Conservation (phyloP, 371 early-diverging fungal genomes). For the Lichtheimia ornata region DNA sequence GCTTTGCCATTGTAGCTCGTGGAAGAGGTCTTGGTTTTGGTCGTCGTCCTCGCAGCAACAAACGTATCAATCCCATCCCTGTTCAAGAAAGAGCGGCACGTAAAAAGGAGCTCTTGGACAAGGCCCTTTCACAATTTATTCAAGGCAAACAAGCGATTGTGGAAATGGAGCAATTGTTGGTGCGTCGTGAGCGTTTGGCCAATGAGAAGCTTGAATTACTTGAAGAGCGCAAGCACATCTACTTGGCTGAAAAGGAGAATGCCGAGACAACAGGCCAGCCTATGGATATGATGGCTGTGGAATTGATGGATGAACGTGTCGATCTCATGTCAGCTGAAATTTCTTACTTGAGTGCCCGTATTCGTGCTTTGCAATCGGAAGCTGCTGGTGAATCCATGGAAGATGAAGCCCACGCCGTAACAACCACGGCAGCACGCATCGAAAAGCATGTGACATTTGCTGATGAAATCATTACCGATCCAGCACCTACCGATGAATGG, state of each 20-base stretch:
- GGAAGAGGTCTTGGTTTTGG: conserved; percentile 31
- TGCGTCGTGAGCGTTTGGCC: conserved; percentile 59
- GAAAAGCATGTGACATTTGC: conserved; percentile 44
- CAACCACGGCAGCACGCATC: conserved; percentile 2
- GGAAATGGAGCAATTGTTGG: conserved; percentile 50
- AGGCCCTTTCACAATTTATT: conserved; percentile 50
- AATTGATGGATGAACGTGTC: conserved; percentile 81
- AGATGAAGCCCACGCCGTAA: conserved; percentile 40
- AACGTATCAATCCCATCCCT: conserved; percentile 35
- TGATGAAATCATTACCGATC: conserved; percentile 42
- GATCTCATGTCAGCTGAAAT: conserved; percentile 85
- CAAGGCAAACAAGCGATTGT: conserved; percentile 52
- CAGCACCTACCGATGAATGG: conserved; percentile 39
- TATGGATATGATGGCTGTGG: conserved; percentile 56
- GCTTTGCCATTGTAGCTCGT: conserved; percentile 31
- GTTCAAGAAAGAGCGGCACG: conserved; percentile 35
- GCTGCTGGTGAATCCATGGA: conserved; percentile 58
- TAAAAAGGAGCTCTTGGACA: conserved; percentile 67
- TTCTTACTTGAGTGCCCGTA: conserved; percentile 67
- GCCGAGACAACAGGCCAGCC: conserved; percentile 50
- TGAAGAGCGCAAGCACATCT: conserved; percentile 69
- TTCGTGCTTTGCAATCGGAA: conserved; percentile 72
- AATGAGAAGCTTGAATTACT: conserved; percentile 74
- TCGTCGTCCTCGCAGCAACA: not conserved
- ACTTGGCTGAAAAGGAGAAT: conserved; percentile 59